Percentiles rank a stretch among this genome's conserved stretches.
Evolutionary conservation across 164 flowering plant genomes (phyloP).

Genomic region (Malania oleifera): DNA sequence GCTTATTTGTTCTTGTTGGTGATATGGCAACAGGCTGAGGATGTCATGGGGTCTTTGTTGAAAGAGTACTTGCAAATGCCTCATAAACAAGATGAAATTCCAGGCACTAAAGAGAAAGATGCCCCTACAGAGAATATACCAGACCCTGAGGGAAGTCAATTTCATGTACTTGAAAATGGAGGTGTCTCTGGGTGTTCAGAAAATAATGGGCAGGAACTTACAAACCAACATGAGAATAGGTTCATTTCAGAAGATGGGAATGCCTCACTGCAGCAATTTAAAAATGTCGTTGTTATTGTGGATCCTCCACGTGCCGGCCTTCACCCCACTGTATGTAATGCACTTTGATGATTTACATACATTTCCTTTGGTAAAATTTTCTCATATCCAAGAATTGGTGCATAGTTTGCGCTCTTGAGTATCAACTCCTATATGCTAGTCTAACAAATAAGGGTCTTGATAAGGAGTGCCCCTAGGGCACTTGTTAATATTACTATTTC

Average conservation of each 20-base stretch:
- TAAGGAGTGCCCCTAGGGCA: too few species aligned
- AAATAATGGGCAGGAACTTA: constrained; percentile 17
- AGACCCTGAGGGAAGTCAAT: constrained; percentile 19
- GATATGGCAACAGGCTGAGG: constrained; percentile 66
- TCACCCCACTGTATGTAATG: constrained; percentile 81
- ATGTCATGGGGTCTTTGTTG: constrained; percentile 77
- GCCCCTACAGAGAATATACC: constrained; percentile 13
- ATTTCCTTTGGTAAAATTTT: too few species aligned
- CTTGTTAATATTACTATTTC: too few species aligned
- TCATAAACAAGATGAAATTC: constrained; percentile 27
- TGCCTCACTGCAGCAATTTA: constrained; percentile 28
- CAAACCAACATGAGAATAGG: constrained; percentile 14
- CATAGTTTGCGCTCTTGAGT: too few species aligned
- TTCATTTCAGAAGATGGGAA: constrained; percentile 26
- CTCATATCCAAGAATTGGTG: too few species aligned
- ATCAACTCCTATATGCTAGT: too few species aligned
- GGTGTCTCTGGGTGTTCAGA: constrained; percentile 15
- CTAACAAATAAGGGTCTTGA: too few species aligned
- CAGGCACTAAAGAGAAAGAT: too few species aligned
- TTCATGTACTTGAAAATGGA: constrained; percentile 23
- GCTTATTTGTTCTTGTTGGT: neutral
- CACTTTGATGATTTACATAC: too few species aligned
- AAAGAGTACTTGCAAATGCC: constrained; percentile 50
- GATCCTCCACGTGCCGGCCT: constrained; percentile 95
- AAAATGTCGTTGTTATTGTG: constrained; percentile 83